Conservation (phyloP, 306 rosid genomes). For the Trifolium subterraneum region DNA sequence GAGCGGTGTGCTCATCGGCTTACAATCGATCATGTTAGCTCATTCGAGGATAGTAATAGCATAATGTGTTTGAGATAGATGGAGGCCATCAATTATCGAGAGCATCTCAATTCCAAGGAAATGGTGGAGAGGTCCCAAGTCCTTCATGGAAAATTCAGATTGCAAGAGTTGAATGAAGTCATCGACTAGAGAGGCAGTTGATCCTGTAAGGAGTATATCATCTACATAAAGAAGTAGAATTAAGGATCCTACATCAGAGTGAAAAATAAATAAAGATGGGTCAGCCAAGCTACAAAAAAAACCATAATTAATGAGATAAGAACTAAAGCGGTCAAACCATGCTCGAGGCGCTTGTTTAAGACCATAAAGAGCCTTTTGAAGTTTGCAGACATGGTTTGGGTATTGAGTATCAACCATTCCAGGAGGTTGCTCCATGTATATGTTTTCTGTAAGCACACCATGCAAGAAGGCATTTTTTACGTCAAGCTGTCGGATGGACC, state of each 20-base stretch:
- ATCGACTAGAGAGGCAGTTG: not conserved
- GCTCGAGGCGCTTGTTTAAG: not conserved
- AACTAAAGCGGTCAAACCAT: not conserved
- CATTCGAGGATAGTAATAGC: not conserved
- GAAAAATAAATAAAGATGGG: constrained; percentile 6
- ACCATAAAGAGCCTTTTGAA: not conserved
- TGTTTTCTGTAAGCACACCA: not conserved
- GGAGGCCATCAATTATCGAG: not conserved
- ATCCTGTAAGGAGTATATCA: constrained; percentile 4
- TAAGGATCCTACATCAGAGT: not conserved
- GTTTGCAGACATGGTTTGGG: not conserved
- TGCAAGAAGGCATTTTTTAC: not conserved
- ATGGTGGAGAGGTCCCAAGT: not conserved
- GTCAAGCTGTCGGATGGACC: constrained; percentile 10
- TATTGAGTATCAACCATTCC: not conserved
- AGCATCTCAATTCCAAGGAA: not conserved
- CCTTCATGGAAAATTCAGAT: not conserved
- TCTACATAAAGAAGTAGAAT: constrained; percentile 10
- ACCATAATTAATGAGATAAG: not conserved
- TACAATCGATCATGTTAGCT: not conserved
- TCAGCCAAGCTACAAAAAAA: not conserved
- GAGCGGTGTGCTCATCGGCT: not conserved
- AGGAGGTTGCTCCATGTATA: not conserved
- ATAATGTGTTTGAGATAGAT: not conserved
- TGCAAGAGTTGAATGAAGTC: not conserved